Conservation (phyloP, 2,329 filamentous ascomycete genomes). For the Chrysoporthe puriensis region DNA sequence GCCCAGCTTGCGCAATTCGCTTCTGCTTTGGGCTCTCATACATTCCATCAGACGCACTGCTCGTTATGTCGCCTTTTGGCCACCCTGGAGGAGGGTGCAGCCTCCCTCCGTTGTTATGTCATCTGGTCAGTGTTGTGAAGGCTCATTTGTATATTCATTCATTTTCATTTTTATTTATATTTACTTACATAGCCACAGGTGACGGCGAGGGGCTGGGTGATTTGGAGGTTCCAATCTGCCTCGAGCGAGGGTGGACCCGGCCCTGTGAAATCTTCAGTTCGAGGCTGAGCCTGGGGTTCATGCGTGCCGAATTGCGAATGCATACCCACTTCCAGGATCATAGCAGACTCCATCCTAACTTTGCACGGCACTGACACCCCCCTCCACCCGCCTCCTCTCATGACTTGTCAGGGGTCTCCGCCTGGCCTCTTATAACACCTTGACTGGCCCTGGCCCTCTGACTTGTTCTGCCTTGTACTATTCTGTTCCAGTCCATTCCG, state of each 20-base stretch:
- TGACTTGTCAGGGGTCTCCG: constrained; percentile 11
- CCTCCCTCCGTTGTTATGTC: not conserved
- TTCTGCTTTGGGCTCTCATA: not conserved
- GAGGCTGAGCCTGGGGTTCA: constrained; percentile 15
- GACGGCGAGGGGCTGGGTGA: not conserved
- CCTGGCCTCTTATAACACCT: constrained; percentile 32
- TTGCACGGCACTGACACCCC: not conserved
- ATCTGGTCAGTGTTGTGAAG: not conserved
- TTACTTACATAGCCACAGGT: too few species aligned
- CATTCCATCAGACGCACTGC: not conserved
- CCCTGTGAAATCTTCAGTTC: not conserved
- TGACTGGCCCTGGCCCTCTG: constrained; percentile 27
- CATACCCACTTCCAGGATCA: constrained; percentile 4
- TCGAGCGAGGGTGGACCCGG: not conserved
- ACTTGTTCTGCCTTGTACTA: constrained; percentile 21
- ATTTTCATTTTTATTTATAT: too few species aligned
- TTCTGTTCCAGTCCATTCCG: constrained; percentile 23
- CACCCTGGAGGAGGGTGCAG: not conserved
- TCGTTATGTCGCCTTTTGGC: constrained; percentile 1
- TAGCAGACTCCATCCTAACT: not conserved
- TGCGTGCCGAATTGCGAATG: constrained; percentile 14
- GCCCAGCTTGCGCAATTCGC: constrained; percentile 29
- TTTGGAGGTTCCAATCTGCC: not conserved
- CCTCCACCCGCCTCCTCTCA: not conserved
- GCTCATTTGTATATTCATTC: too few species aligned